These are phyloP conservation scores for Penicillium brasilianum DNA, from an alignment of 2,329 filamentous ascomycete species.

Conservation along the genomic window DNA sequence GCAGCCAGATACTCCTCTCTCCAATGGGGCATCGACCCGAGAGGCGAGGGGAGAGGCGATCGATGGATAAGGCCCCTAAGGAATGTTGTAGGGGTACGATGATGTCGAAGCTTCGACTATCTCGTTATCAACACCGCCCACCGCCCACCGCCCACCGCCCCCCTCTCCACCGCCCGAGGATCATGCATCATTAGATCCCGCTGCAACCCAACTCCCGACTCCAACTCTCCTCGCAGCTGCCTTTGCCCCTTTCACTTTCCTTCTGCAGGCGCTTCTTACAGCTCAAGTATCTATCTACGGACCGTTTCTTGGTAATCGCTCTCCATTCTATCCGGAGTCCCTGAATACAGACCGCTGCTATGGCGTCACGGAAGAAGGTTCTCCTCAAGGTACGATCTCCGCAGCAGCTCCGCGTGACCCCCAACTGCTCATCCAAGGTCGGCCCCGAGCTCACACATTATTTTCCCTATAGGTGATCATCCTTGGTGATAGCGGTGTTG, in stretches of 20 bases:
- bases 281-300: neutral
- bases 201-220: slow-evolving; percentile 36
- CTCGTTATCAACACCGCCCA: slow-evolving; percentile 26
- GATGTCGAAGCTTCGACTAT: slow-evolving; percentile 23
- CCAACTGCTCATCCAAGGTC: neutral
- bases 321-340: neutral
- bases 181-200: slow-evolving; percentile 41
- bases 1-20: slow-evolving; percentile 79
- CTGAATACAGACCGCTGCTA: slow-evolving; percentile 43
- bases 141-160: slow-evolving; percentile 33
- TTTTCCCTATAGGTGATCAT: slow-evolving; percentile 79
- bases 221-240: slow-evolving; percentile 11
- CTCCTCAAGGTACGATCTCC: slow-evolving; percentile 73
- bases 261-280: neutral
- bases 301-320: neutral
- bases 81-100: slow-evolving; percentile 26
- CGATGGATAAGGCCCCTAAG: slow-evolving; percentile 17
- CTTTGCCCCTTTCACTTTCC: neutral
- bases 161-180: slow-evolving; percentile 37
- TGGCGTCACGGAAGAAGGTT: slow-evolving; percentile 88
- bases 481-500: slow-evolving; percentile 96
- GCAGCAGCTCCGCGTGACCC: slow-evolving; percentile 21
- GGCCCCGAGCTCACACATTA: slow-evolving; percentile 16
- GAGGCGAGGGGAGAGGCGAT: neutral
- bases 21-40: slow-evolving; percentile 68